Evolutionary conservation across 805 yeast species (phyloP), one percentile per base, ranked within the genome.

Genomic region (Metschnikowia chrysomelidarum): DNA sequence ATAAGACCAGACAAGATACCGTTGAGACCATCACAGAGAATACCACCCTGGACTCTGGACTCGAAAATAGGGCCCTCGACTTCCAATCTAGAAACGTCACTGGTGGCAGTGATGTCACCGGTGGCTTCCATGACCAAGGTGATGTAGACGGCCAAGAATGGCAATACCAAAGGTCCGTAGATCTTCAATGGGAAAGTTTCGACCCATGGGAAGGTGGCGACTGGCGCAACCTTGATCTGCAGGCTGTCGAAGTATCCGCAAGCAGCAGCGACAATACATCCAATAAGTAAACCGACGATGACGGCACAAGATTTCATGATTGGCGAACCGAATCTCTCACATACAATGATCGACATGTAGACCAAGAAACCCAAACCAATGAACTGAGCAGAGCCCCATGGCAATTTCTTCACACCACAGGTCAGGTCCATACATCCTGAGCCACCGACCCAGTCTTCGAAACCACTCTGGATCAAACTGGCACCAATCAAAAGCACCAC

Each of bases 261-360:
- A 7, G 91, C 96, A 41, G 94, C 95, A 23, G 93, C 95, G 30
- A 88, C 93, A 43, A 88, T 84, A 67, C 96, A 87, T 20, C 96
- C 96, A 23, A 86, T 78, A 18, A 89, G 63, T 40, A 88, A 67
- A 23, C 96, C 96, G 24, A 81, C 64, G 49, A 88, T 84, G 33
- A 88, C 95, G 1, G 96, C 93, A 73, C 96, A 87, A 2, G 95
- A 84, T 56, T 84, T 87, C 93, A 88, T 84, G 53, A 88, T 83
- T 36, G 97, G 97, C 14, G 96, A 78, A 18, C 97, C 97, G 73
- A 83, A 88, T 56, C 78, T 78, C 60, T 89, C 96, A 52, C 83
- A 75, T 20, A 87, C 36, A 38, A 88, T 71, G 52, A 89, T 87
- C 5, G 86, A 67, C 18, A 77, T 71, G 53, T 76, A 85, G 8